phyloP scores from a whole-genome alignment of 805 yeast species.

The Millerago galiae region DNA sequence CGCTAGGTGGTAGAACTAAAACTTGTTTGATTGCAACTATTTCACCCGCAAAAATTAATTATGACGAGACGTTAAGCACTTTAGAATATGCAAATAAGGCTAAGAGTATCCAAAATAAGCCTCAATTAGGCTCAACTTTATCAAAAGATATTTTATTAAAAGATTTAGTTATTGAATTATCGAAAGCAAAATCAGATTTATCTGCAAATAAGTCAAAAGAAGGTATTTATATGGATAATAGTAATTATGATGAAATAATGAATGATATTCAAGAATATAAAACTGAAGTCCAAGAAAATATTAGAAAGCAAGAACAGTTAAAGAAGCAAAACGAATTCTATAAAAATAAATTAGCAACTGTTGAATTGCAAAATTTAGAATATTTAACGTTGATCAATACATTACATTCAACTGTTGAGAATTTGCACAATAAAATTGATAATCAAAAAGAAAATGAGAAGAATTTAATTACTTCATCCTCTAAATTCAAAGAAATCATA shows the following conservation, averaged over 20 bases:
- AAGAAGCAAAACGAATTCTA: conserved; percentile 30
- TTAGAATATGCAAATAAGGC: conserved; percentile 86
- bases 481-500: conserved; percentile 26
- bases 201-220: conserved; percentile 56
- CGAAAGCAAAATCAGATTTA: conserved; percentile 49
- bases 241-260: conserved; percentile 47
- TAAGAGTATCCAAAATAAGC: conserved; percentile 67
- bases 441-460: conserved; percentile 27
- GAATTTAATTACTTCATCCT: conserved; percentile 27
- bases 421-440: conserved; percentile 25
- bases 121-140: conserved; percentile 54
- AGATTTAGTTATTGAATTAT: conserved; percentile 42
- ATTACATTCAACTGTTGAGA: conserved; percentile 22
- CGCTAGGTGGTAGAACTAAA: conserved; percentile 82
- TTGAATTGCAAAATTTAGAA: conserved; percentile 18
- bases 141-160: conserved; percentile 44
- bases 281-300: conserved; percentile 42
- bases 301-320: conserved; percentile 35
- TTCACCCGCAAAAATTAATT: conserved; percentile 70
- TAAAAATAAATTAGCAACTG: conserved; percentile 17
- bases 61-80: conserved; percentile 82
- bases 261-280: conserved; percentile 42
- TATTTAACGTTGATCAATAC: conserved; percentile 21
- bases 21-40: conserved; percentile 84
- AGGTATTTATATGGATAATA: conserved; percentile 58